These are phyloP conservation scores for Sphaerulina vaccinii DNA, from an alignment of 2,329 filamentous ascomycete genomes.

Conservation along the genomic window DNA sequence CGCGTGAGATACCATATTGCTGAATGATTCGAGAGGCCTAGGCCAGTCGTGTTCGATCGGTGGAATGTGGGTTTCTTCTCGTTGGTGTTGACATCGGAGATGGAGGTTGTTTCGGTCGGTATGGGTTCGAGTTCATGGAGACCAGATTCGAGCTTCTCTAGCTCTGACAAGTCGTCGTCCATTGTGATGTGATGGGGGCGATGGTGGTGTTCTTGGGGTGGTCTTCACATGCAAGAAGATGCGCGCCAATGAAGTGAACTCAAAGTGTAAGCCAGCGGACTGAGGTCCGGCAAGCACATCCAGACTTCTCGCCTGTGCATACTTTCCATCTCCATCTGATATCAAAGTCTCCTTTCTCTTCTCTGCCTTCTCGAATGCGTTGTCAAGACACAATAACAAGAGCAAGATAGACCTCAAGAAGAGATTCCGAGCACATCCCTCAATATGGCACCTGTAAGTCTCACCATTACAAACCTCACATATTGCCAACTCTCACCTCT, in stretches of 20 bases:
- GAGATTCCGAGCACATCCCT: no score
- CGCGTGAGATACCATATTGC: constrained; percentile 74
- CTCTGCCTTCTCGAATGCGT: no score
- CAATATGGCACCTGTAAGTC: constrained; percentile 12
- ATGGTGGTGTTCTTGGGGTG: background rate
- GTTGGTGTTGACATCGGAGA: constrained; percentile 8
- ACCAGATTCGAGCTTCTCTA: constrained; percentile 29
- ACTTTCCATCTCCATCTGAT: background rate
- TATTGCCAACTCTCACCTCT: background rate
- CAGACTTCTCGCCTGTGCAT: background rate
- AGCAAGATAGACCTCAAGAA: background rate
- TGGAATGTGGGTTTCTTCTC: constrained; percentile 17
- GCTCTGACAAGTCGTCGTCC: constrained; percentile 34
- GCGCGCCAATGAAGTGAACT: background rate
- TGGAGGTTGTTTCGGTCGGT: constrained; percentile 60
- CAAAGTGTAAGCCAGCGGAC: constrained; percentile 10
- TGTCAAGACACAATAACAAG: background rate
- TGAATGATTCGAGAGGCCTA: constrained; percentile 64
- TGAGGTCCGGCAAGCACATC: background rate
- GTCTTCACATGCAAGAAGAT: constrained; percentile 16
- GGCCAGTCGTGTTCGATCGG: constrained; percentile 41
- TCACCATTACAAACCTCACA: background rate
- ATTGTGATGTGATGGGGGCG: background rate
- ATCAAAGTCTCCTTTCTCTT: no score
- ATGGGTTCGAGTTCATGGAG: constrained; percentile 78